phyloP scores from a whole-genome alignment of 345 rosid genomes.

The Populus ilicifolia region DNA sequence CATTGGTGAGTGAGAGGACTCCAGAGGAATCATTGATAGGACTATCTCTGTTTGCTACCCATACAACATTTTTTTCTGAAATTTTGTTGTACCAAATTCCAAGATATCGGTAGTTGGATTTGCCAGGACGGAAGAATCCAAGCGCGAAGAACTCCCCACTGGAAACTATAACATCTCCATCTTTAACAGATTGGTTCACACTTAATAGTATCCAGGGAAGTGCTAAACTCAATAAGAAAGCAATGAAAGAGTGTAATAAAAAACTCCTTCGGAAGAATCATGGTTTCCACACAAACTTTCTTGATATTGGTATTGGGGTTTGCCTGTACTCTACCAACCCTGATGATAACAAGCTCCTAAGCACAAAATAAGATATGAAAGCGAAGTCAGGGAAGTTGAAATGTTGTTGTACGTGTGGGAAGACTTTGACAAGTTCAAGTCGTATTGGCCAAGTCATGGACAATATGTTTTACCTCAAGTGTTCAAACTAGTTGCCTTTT shows the following conservation, averaged over 20 bases:
- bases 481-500: no score
- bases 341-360: no score
- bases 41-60: not conserved
- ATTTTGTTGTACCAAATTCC: slow-evolving; percentile 12
- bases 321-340: not conserved
- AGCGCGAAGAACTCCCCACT: not conserved
- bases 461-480: no score
- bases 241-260: not conserved
- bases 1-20: no score
- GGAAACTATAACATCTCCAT: slow-evolving; percentile 14
- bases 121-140: slow-evolving; percentile 7
- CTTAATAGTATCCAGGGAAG: slow-evolving; percentile 9
- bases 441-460: no score
- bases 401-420: no score
- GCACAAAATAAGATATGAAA: no score
- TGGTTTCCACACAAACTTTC: not conserved
- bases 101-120: not conserved
- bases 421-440: no score
- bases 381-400: no score
- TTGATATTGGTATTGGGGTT: not conserved
- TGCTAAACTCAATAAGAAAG: not conserved
- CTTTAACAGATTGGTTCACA: slow-evolving; percentile 6
- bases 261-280: not conserved
- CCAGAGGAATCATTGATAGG: not conserved
- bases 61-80: not conserved